Percentiles rank a stretch among this genome's conserved stretches.
phyloP scores from a whole-genome alignment of 176 grass and related monocot species.

The Puya raimondii region DNA sequence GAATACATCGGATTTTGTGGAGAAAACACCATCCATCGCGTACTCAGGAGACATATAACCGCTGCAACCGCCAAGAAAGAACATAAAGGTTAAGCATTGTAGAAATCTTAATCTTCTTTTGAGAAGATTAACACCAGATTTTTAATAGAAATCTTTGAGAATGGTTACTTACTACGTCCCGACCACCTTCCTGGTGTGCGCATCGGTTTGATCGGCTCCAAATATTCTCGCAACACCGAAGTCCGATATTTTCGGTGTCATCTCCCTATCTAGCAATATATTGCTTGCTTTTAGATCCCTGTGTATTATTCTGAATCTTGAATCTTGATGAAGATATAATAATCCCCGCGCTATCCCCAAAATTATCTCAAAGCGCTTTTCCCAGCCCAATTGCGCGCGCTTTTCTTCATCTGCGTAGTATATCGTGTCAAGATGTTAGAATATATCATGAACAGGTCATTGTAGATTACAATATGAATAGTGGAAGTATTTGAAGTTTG shows the following conservation, averaged over 20 bases:
- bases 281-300: constrained; percentile 86
- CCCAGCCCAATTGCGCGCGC: constrained; percentile 38
- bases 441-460: too few relatives aligned
- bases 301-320: constrained; percentile 85
- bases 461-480: background rate
- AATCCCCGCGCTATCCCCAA: constrained; percentile 74
- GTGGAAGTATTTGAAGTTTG: background rate
- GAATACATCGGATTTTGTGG: constrained; percentile 81
- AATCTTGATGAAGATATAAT: constrained; percentile 81
- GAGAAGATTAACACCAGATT: too few relatives aligned
- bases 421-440: background rate
- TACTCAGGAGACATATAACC: constrained; percentile 97
- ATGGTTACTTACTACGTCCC: constrained; percentile 68
- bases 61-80: constrained; percentile 19
- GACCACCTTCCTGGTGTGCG: constrained; percentile 52
- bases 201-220: constrained; percentile 39
- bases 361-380: constrained; percentile 65
- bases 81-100: background rate
- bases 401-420: constrained; percentile 38
- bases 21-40: constrained; percentile 84
- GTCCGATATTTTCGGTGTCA: constrained; percentile 95
- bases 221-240: constrained; percentile 90
- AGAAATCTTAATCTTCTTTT: background rate
- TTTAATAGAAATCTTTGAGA: background rate
- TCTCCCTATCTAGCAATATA: constrained; percentile 60